A percentile compares a stretch with the other conserved stretches of the same genome.
Evolutionary conservation across 192 early-diverging fungal species (phyloP).

Genomic region (Coemansia erecta): DNA sequence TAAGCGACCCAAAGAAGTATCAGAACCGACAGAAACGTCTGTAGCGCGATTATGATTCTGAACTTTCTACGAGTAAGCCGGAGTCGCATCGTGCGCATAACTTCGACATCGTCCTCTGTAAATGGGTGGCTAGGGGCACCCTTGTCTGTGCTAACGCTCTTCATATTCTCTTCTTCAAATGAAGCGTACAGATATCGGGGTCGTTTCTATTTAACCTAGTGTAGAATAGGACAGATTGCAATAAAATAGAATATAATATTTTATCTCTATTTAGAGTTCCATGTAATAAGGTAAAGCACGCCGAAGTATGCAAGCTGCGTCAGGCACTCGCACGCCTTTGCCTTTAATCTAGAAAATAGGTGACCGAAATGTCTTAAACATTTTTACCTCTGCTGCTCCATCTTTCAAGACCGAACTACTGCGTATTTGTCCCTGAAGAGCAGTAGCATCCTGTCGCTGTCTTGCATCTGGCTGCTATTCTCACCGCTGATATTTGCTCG

Average conservation of each 20-base stretch:
- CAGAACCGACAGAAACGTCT: constrained; percentile 28
- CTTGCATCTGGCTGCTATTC: no score
- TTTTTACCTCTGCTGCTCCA: neutral
- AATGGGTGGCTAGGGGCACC: constrained; percentile 39
- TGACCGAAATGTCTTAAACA: constrained; percentile 3
- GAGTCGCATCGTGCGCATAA: constrained; percentile 52
- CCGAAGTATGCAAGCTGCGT: neutral
- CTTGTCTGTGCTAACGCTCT: constrained; percentile 7
- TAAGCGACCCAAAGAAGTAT: constrained; percentile 37
- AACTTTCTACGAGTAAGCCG: constrained; percentile 45
- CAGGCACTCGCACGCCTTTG: constrained; percentile 4
- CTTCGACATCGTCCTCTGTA: constrained; percentile 45
- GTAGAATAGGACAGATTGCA: neutral
- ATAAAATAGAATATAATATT: neutral
- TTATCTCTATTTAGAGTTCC: neutral
- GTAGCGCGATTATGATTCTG: constrained; percentile 27
- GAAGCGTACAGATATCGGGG: neutral
- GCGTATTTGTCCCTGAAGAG: no score
- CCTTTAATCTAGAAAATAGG: neutral
- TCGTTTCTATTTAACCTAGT: no score
- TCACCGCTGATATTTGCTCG: no score
- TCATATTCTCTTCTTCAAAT: constrained; percentile 7
- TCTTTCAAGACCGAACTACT: no score
- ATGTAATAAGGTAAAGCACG: neutral
- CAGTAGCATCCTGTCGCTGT: no score